These are phyloP conservation scores for Boletales sp. DNA, from an alignment of 768 basidiomycete genomes.

Conservation along the genomic window DNA sequence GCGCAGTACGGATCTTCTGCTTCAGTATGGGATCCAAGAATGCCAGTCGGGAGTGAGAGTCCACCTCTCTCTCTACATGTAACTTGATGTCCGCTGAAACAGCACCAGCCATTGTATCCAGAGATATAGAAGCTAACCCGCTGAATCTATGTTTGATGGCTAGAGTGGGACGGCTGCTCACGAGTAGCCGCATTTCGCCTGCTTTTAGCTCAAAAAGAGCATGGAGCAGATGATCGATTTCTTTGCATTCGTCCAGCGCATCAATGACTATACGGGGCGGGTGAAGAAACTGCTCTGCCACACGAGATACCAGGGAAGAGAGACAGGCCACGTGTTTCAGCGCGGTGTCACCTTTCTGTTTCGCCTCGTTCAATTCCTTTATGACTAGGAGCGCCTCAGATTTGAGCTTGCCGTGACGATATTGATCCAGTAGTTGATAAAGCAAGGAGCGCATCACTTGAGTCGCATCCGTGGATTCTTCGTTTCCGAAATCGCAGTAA, in stretches of 20 bases:
- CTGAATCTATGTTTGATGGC: background rate
- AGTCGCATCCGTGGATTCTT: background rate
- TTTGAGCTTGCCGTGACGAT: background rate
- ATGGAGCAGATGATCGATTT: background rate
- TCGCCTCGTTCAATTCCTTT: background rate
- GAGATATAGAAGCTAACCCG: background rate
- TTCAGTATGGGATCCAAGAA: background rate
- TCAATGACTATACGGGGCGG: constrained; percentile 1
- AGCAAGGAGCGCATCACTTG: background rate
- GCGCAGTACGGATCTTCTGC: background rate
- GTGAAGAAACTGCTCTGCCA: background rate
- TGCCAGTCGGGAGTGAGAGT: background rate
- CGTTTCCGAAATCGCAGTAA: constrained; percentile 1
- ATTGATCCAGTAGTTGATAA: background rate
- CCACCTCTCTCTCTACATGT: background rate
- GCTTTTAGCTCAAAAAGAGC: background rate
- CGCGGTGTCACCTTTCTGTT: background rate
- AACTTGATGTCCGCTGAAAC: too few relatives aligned
- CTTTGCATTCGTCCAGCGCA: constrained; percentile 6
- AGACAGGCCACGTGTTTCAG: background rate
- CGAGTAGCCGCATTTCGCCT: background rate
- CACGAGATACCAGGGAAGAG: background rate
- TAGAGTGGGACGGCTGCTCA: background rate
- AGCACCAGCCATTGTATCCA: background rate
- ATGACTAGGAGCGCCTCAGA: background rate